Conservation (phyloP, 2,329 filamentous ascomycete species). For the Botrytis pseudocinerea region DNA sequence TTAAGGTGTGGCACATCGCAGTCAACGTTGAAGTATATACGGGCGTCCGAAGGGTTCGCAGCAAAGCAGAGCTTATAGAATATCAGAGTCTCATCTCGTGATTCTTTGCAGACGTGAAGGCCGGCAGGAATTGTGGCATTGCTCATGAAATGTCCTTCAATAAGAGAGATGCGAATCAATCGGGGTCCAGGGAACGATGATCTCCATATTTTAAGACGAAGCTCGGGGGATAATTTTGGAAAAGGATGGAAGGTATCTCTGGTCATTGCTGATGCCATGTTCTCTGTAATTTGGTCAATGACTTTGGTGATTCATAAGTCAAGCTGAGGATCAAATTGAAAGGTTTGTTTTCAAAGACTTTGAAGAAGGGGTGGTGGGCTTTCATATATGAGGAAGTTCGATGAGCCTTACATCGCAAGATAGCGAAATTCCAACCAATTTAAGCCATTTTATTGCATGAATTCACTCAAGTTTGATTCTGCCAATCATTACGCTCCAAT, state of each 20-base stretch:
- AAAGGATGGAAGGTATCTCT: not conserved
- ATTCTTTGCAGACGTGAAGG: constrained; percentile 6
- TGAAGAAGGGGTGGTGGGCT: not conserved
- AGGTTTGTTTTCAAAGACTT: not conserved
- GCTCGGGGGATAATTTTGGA: not conserved
- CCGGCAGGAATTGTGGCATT: not conserved
- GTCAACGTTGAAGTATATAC: constrained; percentile 1
- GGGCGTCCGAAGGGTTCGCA: not conserved
- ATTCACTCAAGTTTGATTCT: not conserved
- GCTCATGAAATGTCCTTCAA: not conserved
- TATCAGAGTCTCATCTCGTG: not conserved
- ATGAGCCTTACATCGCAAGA: not conserved
- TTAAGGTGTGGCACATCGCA: not conserved
- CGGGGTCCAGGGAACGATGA: not conserved
- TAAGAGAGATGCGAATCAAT: not conserved
- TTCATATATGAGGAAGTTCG: not conserved
- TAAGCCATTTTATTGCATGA: not conserved
- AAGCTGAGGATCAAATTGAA: not conserved
- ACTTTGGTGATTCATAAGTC: not conserved
- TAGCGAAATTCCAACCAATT: not conserved
- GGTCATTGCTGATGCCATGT: not conserved
- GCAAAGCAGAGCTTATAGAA: not conserved
- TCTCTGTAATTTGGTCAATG: not conserved
- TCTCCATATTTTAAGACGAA: constrained; percentile 8
- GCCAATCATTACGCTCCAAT: not conserved